Base-by-base conservation (phyloP, 805 yeast genomes). In the Yarrowia porcina region DNA sequence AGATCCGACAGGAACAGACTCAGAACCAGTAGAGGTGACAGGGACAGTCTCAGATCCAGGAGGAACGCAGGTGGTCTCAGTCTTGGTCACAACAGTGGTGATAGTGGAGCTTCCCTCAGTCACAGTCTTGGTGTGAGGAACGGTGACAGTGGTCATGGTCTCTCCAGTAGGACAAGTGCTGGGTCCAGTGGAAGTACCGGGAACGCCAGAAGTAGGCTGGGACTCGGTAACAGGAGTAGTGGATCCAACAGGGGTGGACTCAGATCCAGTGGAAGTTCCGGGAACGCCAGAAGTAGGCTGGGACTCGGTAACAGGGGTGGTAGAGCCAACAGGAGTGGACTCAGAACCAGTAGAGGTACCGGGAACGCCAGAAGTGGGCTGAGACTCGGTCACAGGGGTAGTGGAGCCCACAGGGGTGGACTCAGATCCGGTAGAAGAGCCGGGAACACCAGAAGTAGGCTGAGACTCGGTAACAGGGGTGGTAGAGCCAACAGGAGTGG, bases 11-110 rank as follows among this genome's bases (percentile, higher is more conserved):
- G 49, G 49, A n/a, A n/a, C n/a, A n/a, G n/a, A n/a, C n/a, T n/a
- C n/a, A n/a, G n/a, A n/a, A n/a, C n/a, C n/a, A n/a, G n/a, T n/a
- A n/a, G n/a, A n/a, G n/a, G n/a, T 15, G 8, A 15, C n/a, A n/a
- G n/a, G n/a, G n/a, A n/a, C n/a, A 25, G 49, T 20, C 49, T 20
- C 49, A 27, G 49, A n/a, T 3, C 32, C 49, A 17, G 33, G 21
- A 44, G 49, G 47, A 27, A 21, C 32, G 17, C 49, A 42, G 2
- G 32, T 42, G 10, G 49, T 42, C 49, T 27, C 32, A 15, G 52
- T 45, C 52, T 45, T 45, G 36, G 52, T 45, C 17, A 45, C 52
- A 11, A 28, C 52, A 12, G 52, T 28, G 25, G 36, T 45, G 25
- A 18, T 45, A 12, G 36, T 45, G 18, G 52, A 28, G 9, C 49